phyloP scores from a whole-genome alignment of 2,329 filamentous ascomycete species.

The Cercospora zeae-maydis region DNA sequence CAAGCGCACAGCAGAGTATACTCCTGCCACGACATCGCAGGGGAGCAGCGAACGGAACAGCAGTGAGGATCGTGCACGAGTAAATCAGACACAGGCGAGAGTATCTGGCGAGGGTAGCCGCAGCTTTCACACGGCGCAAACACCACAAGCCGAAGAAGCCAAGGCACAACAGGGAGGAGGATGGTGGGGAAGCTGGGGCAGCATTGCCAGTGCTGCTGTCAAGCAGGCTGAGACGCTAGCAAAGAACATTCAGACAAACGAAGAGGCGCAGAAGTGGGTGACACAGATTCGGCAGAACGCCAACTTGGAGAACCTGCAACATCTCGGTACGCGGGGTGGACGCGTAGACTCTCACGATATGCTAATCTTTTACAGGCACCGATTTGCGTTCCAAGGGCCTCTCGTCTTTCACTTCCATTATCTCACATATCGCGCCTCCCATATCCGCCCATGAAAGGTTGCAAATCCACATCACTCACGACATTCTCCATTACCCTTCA shows the following conservation, averaged over 20 bases:
- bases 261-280: conserved; percentile 94
- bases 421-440: conserved; percentile 91
- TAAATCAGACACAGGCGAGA: conserved; percentile 44
- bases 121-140: conserved; percentile 68
- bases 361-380: conserved; percentile 59
- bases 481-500: conserved; percentile 88
- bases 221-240: conserved; percentile 91
- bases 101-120: conserved; percentile 76
- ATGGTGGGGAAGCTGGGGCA: conserved; percentile 85
- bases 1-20: conserved; percentile 41
- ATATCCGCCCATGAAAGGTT: conserved; percentile 96
- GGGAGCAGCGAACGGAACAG: conserved; percentile 53
- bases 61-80: conserved; percentile 57
- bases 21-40: conserved; percentile 47
- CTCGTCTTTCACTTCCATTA: conserved; percentile 89
- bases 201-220: conserved; percentile 76
- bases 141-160: conserved; percentile 50
- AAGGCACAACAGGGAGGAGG: conserved; percentile 43
- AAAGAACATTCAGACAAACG: conserved; percentile 92
- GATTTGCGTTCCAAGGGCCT: conserved; percentile 82
- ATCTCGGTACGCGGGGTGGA: conserved; percentile 59
- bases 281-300: conserved; percentile 83
- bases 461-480: conserved; percentile 95
- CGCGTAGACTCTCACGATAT: neutral
- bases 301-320: conserved; percentile 66